phyloP scores from a whole-genome alignment of 164 flowering plant species.

The Chimonanthus praecox region DNA sequence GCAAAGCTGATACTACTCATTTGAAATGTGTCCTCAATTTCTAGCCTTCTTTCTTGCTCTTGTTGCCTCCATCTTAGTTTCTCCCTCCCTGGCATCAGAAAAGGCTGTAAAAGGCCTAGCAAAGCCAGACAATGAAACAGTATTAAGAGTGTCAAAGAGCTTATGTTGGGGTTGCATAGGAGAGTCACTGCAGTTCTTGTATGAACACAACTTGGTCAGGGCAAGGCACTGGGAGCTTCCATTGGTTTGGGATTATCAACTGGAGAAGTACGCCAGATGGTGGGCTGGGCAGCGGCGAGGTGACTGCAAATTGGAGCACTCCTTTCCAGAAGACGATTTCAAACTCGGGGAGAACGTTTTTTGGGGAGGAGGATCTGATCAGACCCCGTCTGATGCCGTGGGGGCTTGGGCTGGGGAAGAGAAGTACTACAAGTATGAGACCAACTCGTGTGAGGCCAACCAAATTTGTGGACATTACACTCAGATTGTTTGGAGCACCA shows the following conservation, averaged over 20 bases:
- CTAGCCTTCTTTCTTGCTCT: too few relatives aligned
- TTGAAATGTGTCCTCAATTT: too few relatives aligned
- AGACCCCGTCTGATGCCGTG: conserved; percentile 75
- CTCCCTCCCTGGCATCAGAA: too few relatives aligned
- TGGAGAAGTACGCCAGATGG: conserved; percentile 61
- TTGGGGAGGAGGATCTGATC: conserved; percentile 71
- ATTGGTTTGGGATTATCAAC: conserved; percentile 51
- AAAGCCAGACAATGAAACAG: conserved; percentile 13
- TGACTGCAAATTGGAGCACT: conserved; percentile 67
- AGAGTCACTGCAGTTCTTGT: conserved; percentile 48
- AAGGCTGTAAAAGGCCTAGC: not conserved
- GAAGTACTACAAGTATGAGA: conserved; percentile 50
- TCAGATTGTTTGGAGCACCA: conserved; percentile 78
- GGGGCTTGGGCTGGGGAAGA: conserved; percentile 71
- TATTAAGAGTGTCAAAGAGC: conserved; percentile 20
- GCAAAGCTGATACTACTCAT: too few relatives aligned
- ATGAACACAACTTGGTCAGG: conserved; percentile 60
- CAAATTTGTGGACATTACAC: conserved; percentile 85
- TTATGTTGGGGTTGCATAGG: conserved; percentile 27
- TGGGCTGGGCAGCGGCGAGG: conserved; percentile 58
- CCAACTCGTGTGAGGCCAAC: conserved; percentile 48
- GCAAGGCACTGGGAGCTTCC: conserved; percentile 65
- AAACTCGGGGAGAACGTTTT: conserved; percentile 77
- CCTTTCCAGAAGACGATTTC: conserved; percentile 41
- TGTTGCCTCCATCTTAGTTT: too few relatives aligned